Percentiles rank a stretch among this genome's conserved stretches.
phyloP scores from a whole-genome alignment of 208 protist species.

The Endotrypanum monterogeii region DNA sequence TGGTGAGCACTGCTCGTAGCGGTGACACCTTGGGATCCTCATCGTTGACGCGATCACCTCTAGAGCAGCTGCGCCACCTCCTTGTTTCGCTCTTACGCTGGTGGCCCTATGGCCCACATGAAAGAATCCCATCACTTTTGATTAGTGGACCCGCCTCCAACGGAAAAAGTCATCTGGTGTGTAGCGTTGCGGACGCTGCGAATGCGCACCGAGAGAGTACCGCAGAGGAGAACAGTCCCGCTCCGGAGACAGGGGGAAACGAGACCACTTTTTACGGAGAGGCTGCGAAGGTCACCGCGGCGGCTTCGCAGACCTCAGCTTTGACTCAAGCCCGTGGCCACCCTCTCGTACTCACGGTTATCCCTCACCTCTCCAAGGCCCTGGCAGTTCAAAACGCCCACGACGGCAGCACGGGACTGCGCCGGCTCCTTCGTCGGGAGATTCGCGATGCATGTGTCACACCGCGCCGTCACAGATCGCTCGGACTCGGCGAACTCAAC shows the following conservation, averaged over 20 bases:
- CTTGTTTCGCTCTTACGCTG: constrained; percentile 41
- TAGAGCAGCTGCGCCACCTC: constrained; percentile 28
- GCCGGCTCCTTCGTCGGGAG: constrained; percentile 39
- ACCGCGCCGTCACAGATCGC: background rate
- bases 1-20: background rate
- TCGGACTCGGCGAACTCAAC: background rate
- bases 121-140: constrained; percentile 43
- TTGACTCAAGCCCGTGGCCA: background rate
- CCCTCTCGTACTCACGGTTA: constrained; percentile 23
- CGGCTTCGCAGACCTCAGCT: background rate
- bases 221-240: too few species aligned
- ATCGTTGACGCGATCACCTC: background rate
- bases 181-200: constrained; percentile 1
- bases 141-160: constrained; percentile 58
- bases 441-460: constrained; percentile 14
- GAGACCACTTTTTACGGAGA: background rate
- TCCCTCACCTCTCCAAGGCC: constrained; percentile 33
- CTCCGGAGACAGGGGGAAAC: background rate
- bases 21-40: background rate
- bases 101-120: constrained; percentile 50
- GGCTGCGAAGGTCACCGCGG: background rate
- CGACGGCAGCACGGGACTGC: constrained; percentile 55
- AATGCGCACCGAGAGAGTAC: background rate
- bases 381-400: constrained; percentile 30
- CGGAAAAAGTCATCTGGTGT: constrained; percentile 67